A percentile compares a stretch with the other conserved stretches of the same genome.
These are phyloP conservation scores for Yamadazyma kitorensis DNA, from an alignment of 805 yeast species.

Conservation along the genomic window DNA sequence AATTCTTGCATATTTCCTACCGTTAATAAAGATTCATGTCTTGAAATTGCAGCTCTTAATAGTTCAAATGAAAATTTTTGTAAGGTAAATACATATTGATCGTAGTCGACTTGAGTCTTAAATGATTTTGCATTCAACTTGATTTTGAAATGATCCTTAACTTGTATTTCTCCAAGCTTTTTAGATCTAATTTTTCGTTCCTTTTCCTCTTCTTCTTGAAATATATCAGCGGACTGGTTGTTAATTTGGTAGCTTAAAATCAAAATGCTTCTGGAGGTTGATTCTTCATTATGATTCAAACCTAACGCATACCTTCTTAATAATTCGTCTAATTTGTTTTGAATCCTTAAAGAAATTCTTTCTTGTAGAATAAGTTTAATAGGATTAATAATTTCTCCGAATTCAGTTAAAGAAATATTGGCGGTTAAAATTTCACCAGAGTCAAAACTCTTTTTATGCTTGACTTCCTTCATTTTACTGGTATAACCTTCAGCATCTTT, in stretches of 20 bases:
- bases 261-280: constrained; percentile 55
- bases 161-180: constrained; percentile 14
- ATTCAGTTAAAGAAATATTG: constrained; percentile 56
- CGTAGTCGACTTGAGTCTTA: constrained; percentile 52
- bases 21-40: constrained; percentile 57
- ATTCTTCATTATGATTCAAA: constrained; percentile 63
- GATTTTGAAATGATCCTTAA: constrained; percentile 72
- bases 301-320: constrained; percentile 79
- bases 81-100: constrained; percentile 57
- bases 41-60: constrained; percentile 65
- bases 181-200: constrained; percentile 12
- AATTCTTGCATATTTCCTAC: constrained; percentile 66
- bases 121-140: constrained; percentile 59
- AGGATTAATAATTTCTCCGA: constrained; percentile 63
- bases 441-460: constrained; percentile 83
- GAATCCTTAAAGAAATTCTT: constrained; percentile 63
- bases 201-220: constrained; percentile 7
- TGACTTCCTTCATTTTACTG: constrained; percentile 85
- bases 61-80: constrained; percentile 77
- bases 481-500: constrained; percentile 92
- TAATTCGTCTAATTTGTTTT: constrained; percentile 74
- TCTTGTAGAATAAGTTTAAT: constrained; percentile 60
- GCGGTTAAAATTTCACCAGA: constrained; percentile 75
- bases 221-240: constrained; percentile 41
- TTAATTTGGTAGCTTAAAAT: constrained; percentile 73